A percentile compares a stretch with the other conserved stretches of the same genome.
Conservation (phyloP, 352 stramenopile species). For the Globisporangium polare region DNA sequence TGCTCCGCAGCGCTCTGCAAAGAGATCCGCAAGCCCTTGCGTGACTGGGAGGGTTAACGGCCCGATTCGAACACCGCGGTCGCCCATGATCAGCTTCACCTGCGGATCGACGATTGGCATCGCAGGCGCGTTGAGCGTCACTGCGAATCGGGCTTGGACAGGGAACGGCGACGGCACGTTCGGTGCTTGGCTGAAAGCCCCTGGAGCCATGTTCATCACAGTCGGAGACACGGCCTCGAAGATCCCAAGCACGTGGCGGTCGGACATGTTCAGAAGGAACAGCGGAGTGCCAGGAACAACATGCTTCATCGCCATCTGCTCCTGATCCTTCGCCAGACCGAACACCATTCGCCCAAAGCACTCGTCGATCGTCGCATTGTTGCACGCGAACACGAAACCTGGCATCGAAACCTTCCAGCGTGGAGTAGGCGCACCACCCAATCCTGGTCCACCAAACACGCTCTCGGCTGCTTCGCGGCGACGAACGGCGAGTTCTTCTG, state of each 20-base stretch:
- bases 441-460: conserved; percentile 37
- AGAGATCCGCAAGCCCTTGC: conserved; percentile 69
- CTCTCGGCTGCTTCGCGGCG: conserved; percentile 75
- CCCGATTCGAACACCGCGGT: conserved; percentile 51
- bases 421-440: conserved; percentile 24
- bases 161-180: conserved; percentile 62
- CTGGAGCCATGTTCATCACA: conserved; percentile 75
- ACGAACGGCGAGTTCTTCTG: conserved; percentile 65
- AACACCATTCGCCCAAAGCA: conserved; percentile 86
- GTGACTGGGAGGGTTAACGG: conserved; percentile 60
- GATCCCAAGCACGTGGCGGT: conserved; percentile 79
- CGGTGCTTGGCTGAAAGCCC: conserved; percentile 58
- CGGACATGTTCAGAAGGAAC: conserved; percentile 83
- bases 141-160: conserved; percentile 68
- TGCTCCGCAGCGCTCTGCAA: conserved; percentile 55
- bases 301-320: conserved; percentile 52
- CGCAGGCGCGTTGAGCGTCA: conserved; percentile 69
- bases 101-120: conserved; percentile 63
- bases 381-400: conserved; percentile 85
- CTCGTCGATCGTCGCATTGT: conserved; percentile 77
- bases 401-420: conserved; percentile 49
- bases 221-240: conserved; percentile 80
- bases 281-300: conserved; percentile 75
- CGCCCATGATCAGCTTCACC: conserved; percentile 66
- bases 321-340: conserved; percentile 68